Evolutionary conservation across 2,329 filamentous ascomycete species (phyloP), one percentile per base, ranked within the genome.

Genomic region (Colletotrichum salicis): DNA sequence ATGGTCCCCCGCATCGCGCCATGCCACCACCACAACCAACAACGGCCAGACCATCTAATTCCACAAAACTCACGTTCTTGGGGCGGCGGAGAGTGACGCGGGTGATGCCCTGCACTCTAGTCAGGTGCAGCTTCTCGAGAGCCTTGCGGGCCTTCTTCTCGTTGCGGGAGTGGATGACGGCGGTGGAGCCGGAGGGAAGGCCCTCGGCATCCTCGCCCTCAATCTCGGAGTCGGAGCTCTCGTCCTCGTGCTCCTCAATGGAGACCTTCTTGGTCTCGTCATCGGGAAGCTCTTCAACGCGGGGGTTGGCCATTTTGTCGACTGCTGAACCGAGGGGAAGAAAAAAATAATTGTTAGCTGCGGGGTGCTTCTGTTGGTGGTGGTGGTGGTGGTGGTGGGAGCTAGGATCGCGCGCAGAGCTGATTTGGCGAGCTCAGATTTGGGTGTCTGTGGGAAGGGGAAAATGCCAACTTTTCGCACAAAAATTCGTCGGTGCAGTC

Each of bases 61-160:
- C 54, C 27, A 37, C 12, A 15, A 10, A 61, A 93, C 95, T 89
- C 88, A 98, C 96, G 88, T 98, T 98, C 92, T 99, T 99, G 80
- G 97, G 97, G 85, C 97, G 91, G 86, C 96, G 94, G 82, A 99
- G 92, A 77, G 97, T 99, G 80, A 99, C 97, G 82, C 96, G 93
- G 81, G 96, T 99, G 86, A 99, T 99, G 83, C 96, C 97, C 81
- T 94, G 93, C 78, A 99, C 93, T 82, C 96, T 95, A 90, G 94
- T 96, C 83, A 99, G 89, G 83, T 97, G 95, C 82, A 98, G 92
- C 92, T 99, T 99, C 85, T 95, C 94, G 84, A 99, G 97, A 81
- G 95, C 95, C 91, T 99, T 99, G 87, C 96, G 93, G 80, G 96
- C 97, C 92, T 99, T 99, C 94, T 99, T 99, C 93, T 99, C 96